phyloP scores from a whole-genome alignment of 2,329 filamentous ascomycete genomes.

The Hypoxylon sp. region DNA sequence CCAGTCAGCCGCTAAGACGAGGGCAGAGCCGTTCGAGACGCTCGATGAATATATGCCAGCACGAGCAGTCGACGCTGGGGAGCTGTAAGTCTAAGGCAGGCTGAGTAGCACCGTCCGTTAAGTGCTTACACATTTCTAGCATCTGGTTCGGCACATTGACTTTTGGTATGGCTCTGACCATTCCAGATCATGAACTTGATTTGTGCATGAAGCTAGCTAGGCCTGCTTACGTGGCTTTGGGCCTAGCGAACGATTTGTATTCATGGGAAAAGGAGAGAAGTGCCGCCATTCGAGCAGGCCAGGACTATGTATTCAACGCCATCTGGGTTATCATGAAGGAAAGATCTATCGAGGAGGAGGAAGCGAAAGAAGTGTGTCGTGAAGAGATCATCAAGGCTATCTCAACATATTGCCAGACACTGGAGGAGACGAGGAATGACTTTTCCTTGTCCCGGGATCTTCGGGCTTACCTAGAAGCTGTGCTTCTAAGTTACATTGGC shows the following conservation, averaged over 20 bases:
- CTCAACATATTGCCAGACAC: slow-evolving; percentile 8
- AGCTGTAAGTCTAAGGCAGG: slow-evolving; percentile 1
- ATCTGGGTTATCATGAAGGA: slow-evolving; percentile 22
- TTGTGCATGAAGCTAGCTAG: slow-evolving; percentile 18
- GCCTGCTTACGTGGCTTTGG: slow-evolving; percentile 17
- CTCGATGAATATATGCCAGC: slow-evolving; percentile 16
- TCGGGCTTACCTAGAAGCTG: slow-evolving; percentile 22
- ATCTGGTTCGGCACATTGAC: slow-evolving; percentile 18
- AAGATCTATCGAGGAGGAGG: slow-evolving; percentile 9
- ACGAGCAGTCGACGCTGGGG: slow-evolving; percentile 13
- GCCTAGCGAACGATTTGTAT: slow-evolving; percentile 10
- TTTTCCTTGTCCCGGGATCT: slow-evolving; percentile 20
- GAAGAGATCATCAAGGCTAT: slow-evolving; percentile 18
- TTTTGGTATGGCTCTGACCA: slow-evolving; percentile 15
- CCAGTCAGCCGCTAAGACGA: slow-evolving; percentile 14
- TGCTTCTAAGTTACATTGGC: slow-evolving; percentile 22
- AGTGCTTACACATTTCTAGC: slow-evolving; percentile 5
- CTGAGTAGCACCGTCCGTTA: not conserved
- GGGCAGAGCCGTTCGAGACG: slow-evolving; percentile 11
- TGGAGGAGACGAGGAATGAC: slow-evolving; percentile 18
- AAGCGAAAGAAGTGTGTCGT: slow-evolving; percentile 12
- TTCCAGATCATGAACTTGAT: slow-evolving; percentile 15
- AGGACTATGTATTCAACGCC: slow-evolving; percentile 19
- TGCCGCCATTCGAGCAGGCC: slow-evolving; percentile 3
- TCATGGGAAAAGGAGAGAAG: slow-evolving; percentile 18